Evolutionary conservation across 129 eudicot genomes (phyloP).

Genomic region (Centaurea solstitialis): DNA sequence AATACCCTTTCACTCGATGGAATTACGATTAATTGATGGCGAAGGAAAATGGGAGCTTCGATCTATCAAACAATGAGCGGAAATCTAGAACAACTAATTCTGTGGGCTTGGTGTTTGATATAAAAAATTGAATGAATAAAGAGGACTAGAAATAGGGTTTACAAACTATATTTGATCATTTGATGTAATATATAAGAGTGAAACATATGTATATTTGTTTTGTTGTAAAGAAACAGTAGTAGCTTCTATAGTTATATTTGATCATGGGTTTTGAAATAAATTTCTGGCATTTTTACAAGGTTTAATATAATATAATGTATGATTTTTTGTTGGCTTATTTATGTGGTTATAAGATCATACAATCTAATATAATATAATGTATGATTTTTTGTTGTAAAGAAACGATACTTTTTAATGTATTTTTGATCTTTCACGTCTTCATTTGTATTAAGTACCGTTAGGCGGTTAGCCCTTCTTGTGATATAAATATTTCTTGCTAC

Average conservation of each 20-base stretch:
- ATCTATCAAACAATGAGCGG: conserved; percentile 55
- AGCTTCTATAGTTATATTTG: conserved; percentile 19
- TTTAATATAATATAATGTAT: no score
- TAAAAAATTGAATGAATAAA: conserved; percentile 7
- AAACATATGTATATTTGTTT: conserved; percentile 35
- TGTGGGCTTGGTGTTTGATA: conserved; percentile 16
- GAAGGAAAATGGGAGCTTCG: conserved; percentile 99
- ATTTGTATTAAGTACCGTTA: no score
- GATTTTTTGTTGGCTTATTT: no score
- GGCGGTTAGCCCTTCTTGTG: no score
- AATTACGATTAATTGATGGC: conserved; percentile 83
- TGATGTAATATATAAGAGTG: conserved; percentile 35
- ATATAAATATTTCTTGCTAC: no score
- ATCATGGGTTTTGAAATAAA: neutral
- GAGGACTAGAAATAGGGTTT: conserved; percentile 22
- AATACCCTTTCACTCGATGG: conserved; percentile 84
- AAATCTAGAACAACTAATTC: conserved; percentile 1
- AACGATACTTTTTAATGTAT: no score
- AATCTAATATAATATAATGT: no score
- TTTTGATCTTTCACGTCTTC: no score
- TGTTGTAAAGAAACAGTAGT: conserved; percentile 21
- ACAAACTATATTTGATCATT: conserved; percentile 34
- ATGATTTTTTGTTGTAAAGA: no score
- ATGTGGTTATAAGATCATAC: no score
- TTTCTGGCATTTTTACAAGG: no score